Base-by-base conservation (phyloP, 164 flowering plant genomes). In the Nymphaea colorata region DNA sequence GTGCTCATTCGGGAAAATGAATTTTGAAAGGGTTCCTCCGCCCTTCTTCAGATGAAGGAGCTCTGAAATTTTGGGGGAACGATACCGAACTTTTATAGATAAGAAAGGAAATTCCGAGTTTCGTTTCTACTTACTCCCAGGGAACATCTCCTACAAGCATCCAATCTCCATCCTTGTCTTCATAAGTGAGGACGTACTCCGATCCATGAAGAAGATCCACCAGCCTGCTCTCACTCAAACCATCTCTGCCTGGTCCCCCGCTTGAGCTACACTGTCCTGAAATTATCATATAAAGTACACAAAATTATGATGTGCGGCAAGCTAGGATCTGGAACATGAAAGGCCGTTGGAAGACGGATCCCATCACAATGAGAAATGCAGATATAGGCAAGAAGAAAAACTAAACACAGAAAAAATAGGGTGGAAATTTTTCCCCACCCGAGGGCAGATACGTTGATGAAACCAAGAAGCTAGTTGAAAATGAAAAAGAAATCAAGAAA, bases 141-240 rank as follows among this genome's bases (percentile, higher is more conserved):
- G 97, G 97, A 71, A 90, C 92, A 74, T 90, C 97, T 59, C 97
- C 97, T 67, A 90, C 94, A 12, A 90, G 87, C 97, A 90, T 90
- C 97, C 90, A 90, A 55, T 90, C 97, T 47, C 88, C 90, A 66
- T 90, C 97, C 67, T 82, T 88, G 77, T 88, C 97, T 79, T 88
- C 97, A 67, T 86, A 91, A 43, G 96, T 87, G 60, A 86, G 96
- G 4, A 89, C 90, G 70, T 82, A 86, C 71, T 92, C 94, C 71
- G 98, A 89, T 51, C 92, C 91, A 70, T 85, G 84, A 57, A 86
- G 81, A 57, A 86, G 85, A 82, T 89, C 95, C 78, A 75, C 84
- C 70, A 86, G 70, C 43, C 84, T 76, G 69, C 87, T 85, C 78
- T 83, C 87, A 51, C 76, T 87, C 63, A 85, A 67, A 18, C 77